These are phyloP conservation scores for Blechomonas ayalai DNA, from an alignment of 208 protist genomes.

Conservation along the genomic window DNA sequence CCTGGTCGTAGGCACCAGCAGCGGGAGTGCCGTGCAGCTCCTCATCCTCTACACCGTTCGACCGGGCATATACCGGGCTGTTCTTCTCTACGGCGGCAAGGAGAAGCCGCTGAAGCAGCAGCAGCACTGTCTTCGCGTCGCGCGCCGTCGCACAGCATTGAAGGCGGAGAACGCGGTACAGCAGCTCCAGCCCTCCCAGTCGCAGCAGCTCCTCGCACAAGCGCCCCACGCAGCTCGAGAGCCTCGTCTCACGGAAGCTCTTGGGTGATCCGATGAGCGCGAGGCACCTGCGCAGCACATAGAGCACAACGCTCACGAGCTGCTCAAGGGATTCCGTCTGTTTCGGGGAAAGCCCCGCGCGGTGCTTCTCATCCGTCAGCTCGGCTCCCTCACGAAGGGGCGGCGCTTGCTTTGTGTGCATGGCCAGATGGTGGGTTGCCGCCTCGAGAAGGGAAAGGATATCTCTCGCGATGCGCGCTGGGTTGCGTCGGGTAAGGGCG, in stretches of 20 bases:
- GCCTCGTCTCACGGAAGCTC: slow-evolving; percentile 10
- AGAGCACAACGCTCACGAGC: slow-evolving; percentile 9
- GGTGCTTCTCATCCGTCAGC: background rate
- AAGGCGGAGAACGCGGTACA: slow-evolving; percentile 36
- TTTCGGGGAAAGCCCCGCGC: background rate
- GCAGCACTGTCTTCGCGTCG: slow-evolving; percentile 52
- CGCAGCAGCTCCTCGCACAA: slow-evolving; percentile 42
- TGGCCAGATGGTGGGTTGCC: too few species aligned
- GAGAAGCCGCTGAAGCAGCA: slow-evolving; percentile 48
- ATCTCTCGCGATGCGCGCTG: slow-evolving; percentile 14
- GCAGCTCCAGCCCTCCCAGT: slow-evolving; percentile 28
- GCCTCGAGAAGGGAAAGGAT: slow-evolving; percentile 8
- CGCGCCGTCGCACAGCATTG: slow-evolving; percentile 37
- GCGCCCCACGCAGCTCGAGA: background rate
- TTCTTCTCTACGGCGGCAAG: slow-evolving; percentile 16
- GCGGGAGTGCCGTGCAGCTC: background rate
- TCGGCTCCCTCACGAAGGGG: slow-evolving; percentile 5
- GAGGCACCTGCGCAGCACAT: slow-evolving; percentile 15
- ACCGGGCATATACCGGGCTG: background rate
- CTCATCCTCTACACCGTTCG: slow-evolving; percentile 12
- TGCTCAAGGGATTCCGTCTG: background rate
- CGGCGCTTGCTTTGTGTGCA: slow-evolving; percentile 11
- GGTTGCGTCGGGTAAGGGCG: slow-evolving; percentile 15
- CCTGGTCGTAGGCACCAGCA: too few species aligned
- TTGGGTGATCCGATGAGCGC: slow-evolving; percentile 2